These are phyloP conservation scores for Malassezia obtusa DNA, from an alignment of 1,284 basidiomycete genomes.

Conservation along the genomic window DNA sequence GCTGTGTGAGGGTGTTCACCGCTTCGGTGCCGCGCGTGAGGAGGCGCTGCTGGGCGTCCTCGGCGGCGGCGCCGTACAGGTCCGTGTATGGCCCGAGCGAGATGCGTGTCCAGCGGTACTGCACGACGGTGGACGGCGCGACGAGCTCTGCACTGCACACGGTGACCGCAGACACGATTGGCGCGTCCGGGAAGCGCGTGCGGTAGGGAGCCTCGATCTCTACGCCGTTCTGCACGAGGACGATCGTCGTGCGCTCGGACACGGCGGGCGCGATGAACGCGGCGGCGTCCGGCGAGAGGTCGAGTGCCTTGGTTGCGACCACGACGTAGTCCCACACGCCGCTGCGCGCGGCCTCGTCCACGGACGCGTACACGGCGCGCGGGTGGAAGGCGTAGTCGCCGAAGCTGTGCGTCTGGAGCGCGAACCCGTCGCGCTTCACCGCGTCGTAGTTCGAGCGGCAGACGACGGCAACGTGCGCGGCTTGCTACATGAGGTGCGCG, in stretches of 20 bases:
- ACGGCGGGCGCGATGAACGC: conserved; percentile 44
- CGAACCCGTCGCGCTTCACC: conserved; percentile 45
- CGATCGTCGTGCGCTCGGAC: conserved; percentile 32
- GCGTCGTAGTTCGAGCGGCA: conserved; percentile 51
- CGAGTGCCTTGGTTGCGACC: conserved; percentile 50
- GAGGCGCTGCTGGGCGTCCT: conserved; percentile 12
- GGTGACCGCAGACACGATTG: conserved; percentile 50
- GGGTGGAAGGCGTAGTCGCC: conserved; percentile 50
- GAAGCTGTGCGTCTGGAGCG: conserved; percentile 49
- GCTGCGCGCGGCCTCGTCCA: conserved; percentile 22
- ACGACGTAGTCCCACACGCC: conserved; percentile 51
- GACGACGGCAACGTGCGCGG: conserved; percentile 49
- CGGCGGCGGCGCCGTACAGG: conserved; percentile 20
- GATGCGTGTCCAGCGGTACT: conserved; percentile 52
- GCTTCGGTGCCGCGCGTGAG: conserved; percentile 10
- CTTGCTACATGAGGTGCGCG: background rate
- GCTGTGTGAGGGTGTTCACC: conserved; percentile 30
- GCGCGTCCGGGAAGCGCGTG: conserved; percentile 40
- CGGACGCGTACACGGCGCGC: conserved; percentile 44
- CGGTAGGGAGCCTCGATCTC: conserved; percentile 50
- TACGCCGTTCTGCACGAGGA: conserved; percentile 52
- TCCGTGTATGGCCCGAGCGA: conserved; percentile 49
- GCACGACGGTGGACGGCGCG: conserved; percentile 45
- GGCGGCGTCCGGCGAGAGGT: conserved; percentile 40
- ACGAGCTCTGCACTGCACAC: conserved; percentile 50